Conservation (phyloP, 108 stramenopile species). For the Discostella stelligeroides region DNA sequence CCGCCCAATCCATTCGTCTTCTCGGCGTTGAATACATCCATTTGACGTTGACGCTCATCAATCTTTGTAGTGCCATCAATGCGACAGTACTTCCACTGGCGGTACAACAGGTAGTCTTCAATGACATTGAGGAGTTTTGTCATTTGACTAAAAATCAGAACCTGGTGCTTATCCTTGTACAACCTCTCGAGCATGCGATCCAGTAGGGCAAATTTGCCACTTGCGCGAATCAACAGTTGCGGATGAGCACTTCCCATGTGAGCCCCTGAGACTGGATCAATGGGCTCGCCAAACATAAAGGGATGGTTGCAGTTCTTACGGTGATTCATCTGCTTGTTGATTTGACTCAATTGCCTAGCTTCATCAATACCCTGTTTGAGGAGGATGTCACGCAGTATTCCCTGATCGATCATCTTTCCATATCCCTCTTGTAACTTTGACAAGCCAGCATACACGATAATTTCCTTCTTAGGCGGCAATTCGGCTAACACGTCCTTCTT, state of each 20-base stretch:
- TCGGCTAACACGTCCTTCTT: constrained; percentile 92
- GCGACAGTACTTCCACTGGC: constrained; percentile 89
- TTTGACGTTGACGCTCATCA: constrained; percentile 93
- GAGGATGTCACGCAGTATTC: constrained; percentile 72
- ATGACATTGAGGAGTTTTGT: constrained; percentile 92
- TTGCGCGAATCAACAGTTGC: constrained; percentile 85
- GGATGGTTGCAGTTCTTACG: constrained; percentile 97
- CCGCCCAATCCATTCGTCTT: constrained; percentile 72
- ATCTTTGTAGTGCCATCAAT: constrained; percentile 97
- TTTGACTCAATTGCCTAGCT: constrained; percentile 82
- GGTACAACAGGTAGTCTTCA: constrained; percentile 91
- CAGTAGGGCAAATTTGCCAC: constrained; percentile 96
- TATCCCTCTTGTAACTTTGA: constrained; percentile 87
- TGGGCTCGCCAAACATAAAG: constrained; percentile 95
- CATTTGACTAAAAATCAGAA: constrained; percentile 99
- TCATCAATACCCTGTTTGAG: constrained; percentile 74
- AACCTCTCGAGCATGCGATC: constrained; percentile 95
- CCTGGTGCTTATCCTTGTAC: constrained; percentile 93
- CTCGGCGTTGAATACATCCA: constrained; percentile 94
- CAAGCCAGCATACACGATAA: constrained; percentile 95
- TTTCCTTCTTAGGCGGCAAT: constrained; percentile 95
- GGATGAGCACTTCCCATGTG: constrained; percentile 90
- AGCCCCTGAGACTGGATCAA: constrained; percentile 76
- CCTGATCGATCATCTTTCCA: constrained; percentile 84
- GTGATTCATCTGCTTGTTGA: constrained; percentile 95